Evolutionary conservation across 257 asterid genomes (phyloP).

Genomic region (Solanum habrochaites): DNA sequence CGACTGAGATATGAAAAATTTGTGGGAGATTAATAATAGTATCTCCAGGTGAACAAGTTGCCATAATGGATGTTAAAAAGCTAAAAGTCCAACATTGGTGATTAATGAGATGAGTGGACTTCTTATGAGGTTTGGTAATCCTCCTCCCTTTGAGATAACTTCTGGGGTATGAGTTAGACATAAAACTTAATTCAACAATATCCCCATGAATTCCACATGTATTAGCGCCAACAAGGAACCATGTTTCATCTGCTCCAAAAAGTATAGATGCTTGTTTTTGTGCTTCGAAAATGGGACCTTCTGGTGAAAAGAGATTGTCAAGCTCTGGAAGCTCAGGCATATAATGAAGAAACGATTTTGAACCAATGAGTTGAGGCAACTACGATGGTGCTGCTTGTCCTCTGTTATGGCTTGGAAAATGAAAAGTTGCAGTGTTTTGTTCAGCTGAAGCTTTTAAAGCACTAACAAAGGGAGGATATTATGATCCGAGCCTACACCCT

Average conservation of each 20-base stretch:
- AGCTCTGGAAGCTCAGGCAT: conserved; percentile 79
- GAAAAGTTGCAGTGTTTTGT: conserved; percentile 59
- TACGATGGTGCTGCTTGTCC: too few relatives aligned
- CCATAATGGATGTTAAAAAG: conserved; percentile 27
- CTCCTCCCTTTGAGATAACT: too few relatives aligned
- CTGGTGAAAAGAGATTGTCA: conserved; percentile 63
- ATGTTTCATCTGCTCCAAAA: conserved; percentile 82
- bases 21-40: conserved; percentile 52
- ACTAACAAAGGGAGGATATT: conserved; percentile 37
- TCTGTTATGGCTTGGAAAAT: background rate
- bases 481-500: too few relatives aligned
- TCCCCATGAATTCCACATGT: conserved; percentile 75
- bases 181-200: too few relatives aligned
- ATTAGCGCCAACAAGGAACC: conserved; percentile 89
- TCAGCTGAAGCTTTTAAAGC: conserved; percentile 61
- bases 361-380: conserved; percentile 44
- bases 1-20: conserved; percentile 65
- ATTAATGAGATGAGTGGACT: too few relatives aligned
- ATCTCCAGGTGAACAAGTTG: conserved; percentile 67
- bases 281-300: conserved; percentile 70
- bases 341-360: conserved; percentile 52
- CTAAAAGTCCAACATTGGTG: too few relatives aligned
- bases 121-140: too few relatives aligned
- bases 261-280: conserved; percentile 62
- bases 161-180: too few relatives aligned